These are phyloP conservation scores for Pestalotiopsis fici DNA, from an alignment of 2,329 filamentous ascomycete species.

Conservation along the genomic window DNA sequence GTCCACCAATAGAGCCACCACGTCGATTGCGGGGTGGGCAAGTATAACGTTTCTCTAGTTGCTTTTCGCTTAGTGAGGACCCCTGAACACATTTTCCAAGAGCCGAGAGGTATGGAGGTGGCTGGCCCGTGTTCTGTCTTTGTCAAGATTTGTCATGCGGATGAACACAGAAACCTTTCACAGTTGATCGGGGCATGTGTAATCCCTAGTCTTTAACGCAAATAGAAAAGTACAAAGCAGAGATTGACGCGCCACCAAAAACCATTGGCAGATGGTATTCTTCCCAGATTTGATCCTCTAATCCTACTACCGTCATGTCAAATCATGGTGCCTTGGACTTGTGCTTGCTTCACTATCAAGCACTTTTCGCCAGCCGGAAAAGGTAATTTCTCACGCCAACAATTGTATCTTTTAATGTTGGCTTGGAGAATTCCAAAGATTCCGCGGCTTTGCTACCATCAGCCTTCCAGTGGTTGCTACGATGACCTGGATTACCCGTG, in stretches of 20 bases:
- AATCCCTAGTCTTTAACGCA: neutral
- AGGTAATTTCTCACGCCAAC: neutral
- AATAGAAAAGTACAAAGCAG: too few species aligned
- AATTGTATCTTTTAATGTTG: neutral
- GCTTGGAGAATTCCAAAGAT: neutral
- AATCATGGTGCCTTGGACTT: neutral
- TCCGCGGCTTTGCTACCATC: slow-evolving; percentile 1
- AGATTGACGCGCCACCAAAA: neutral
- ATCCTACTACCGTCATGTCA: too few species aligned
- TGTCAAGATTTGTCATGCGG: neutral
- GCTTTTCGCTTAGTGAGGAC: neutral
- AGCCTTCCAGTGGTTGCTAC: neutral
- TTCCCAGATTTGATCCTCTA: too few species aligned
- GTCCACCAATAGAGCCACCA: neutral
- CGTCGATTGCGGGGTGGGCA: neutral
- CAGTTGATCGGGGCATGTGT: neutral
- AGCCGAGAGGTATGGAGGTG: neutral
- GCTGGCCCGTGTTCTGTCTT: neutral
- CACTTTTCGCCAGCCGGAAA: neutral
- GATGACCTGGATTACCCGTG: neutral
- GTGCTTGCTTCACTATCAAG: neutral
- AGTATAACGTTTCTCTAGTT: neutral
- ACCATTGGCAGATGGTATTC: neutral
- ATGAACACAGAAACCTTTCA: neutral
- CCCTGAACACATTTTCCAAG: neutral